phyloP scores from a whole-genome alignment of 2,329 filamentous ascomycete species.

The Alternaria alternata region DNA sequence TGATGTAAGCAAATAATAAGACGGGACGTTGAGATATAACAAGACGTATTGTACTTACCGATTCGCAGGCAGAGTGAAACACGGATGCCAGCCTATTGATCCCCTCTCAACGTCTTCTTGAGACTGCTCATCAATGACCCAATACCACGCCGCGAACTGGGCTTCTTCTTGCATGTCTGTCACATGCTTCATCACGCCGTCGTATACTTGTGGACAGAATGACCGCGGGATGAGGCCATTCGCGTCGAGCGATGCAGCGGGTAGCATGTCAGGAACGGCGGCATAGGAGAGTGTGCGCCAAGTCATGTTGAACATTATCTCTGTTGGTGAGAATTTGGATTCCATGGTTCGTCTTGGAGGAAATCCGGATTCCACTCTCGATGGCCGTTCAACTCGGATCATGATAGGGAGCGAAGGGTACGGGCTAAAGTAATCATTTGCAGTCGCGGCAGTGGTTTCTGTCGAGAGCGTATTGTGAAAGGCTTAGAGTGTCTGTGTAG shows the following conservation, averaged over 20 bases:
- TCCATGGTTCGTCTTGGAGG: not conserved
- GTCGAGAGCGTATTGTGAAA: too few species aligned
- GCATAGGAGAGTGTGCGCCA: not conserved
- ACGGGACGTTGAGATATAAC: too few species aligned
- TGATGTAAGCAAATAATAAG: too few species aligned
- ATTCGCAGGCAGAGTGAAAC: not conserved
- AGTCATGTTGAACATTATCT: not conserved
- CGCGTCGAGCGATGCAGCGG: not conserved
- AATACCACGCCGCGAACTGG: not conserved
- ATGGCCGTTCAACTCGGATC: too few species aligned
- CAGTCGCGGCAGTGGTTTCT: too few species aligned
- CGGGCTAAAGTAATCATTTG: too few species aligned
- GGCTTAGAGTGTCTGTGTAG: too few species aligned
- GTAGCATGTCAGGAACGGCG: not conserved
- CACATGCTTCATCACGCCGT: not conserved
- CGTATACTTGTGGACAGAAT: not conserved
- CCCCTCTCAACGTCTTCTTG: not conserved
- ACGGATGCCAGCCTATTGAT: not conserved
- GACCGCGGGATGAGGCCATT: not conserved
- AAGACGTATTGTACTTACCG: not conserved
- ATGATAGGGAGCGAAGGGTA: too few species aligned
- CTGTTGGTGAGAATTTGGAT: not conserved
- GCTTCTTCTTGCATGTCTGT: not conserved
- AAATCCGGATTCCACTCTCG: not conserved
- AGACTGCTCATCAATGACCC: not conserved